Evolutionary conservation across 345 rosid genomes (phyloP).

Genomic region (Excoecaria cochinchinensis): DNA sequence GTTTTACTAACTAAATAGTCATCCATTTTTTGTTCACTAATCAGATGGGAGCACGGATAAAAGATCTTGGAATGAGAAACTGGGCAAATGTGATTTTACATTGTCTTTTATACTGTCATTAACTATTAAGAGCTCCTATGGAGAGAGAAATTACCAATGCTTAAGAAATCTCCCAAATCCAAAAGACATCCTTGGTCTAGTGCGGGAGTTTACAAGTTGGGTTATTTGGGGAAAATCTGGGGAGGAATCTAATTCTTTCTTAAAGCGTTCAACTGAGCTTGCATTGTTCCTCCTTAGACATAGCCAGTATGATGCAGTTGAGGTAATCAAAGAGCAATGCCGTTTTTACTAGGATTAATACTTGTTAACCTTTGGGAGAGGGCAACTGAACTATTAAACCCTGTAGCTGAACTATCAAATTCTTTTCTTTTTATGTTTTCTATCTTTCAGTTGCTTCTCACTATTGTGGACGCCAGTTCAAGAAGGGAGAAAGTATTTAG

Average conservation of each 20-base stretch:
- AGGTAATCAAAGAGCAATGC: conserved; percentile 44
- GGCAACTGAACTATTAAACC: conserved; percentile 25
- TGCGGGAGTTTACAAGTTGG: conserved; percentile 70
- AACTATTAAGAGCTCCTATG: conserved; percentile 40
- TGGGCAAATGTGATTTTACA: conserved; percentile 79
- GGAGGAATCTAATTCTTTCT: conserved; percentile 60
- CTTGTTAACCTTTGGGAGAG: background rate
- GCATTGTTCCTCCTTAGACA: conserved; percentile 68
- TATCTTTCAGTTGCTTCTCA: conserved; percentile 53
- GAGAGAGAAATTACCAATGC: conserved; percentile 31
- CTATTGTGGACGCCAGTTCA: conserved; percentile 63
- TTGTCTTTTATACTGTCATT: conserved; percentile 65
- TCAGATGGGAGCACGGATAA: conserved; percentile 59
- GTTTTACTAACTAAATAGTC: conserved; percentile 5
- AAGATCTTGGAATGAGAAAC: conserved; percentile 75
- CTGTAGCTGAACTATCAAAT: background rate
- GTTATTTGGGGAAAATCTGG: conserved; percentile 69
- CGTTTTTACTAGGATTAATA: background rate
- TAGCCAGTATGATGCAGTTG: conserved; percentile 83
- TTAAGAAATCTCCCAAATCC: conserved; percentile 54
- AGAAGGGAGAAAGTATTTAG: conserved; percentile 63
- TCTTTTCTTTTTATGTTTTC: background rate
- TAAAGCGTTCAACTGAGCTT: conserved; percentile 72
- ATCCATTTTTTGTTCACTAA: conserved; percentile 16
- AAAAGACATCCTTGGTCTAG: conserved; percentile 49